These are phyloP conservation scores for Cronartium quercuum DNA, from an alignment of 1,284 basidiomycete species.

Conservation along the genomic window DNA sequence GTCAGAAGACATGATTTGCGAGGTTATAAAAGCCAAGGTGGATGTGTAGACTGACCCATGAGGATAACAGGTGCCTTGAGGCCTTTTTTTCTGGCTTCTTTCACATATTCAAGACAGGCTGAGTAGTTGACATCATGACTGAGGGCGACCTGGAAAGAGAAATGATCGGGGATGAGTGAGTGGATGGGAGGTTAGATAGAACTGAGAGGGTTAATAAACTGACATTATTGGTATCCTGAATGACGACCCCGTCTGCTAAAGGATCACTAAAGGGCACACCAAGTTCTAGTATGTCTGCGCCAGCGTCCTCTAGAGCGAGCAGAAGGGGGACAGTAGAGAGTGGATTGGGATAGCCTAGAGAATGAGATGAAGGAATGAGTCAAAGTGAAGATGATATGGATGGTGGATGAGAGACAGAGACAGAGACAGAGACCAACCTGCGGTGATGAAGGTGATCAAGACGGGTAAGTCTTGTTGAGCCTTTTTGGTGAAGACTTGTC, in stretches of 20 bases:
- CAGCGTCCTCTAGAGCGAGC: constrained; percentile 84
- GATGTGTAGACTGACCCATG: constrained; percentile 61
- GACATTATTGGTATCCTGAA: constrained; percentile 86
- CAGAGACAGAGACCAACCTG: constrained; percentile 54
- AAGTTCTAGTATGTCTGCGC: constrained; percentile 90
- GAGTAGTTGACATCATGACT: constrained; percentile 69
- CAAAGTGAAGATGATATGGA: neutral
- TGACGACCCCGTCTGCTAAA: constrained; percentile 84
- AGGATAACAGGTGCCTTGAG: constrained; percentile 79
- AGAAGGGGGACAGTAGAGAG: constrained; percentile 74
- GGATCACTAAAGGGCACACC: constrained; percentile 96
- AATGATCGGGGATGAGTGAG: constrained; percentile 2
- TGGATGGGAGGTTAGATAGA: neutral
- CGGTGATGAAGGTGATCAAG: constrained; percentile 71
- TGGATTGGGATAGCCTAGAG: constrained; percentile 46
- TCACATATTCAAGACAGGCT: constrained; percentile 67
- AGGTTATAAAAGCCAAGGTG: neutral
- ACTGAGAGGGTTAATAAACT: constrained; percentile 45
- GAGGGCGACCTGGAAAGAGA: constrained; percentile 63
- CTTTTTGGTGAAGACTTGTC: constrained; percentile 36
- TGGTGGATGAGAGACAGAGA: neutral
- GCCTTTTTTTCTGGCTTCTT: constrained; percentile 71
- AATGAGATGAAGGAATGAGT: constrained; percentile 1
- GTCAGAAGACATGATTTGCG: neutral
- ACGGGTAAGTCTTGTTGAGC: constrained; percentile 42